Percentiles rank a stretch among this genome's conserved stretches.
Evolutionary conservation across 2,329 filamentous ascomycete species (phyloP).

Genomic region (Leptographium galeiforme): DNA sequence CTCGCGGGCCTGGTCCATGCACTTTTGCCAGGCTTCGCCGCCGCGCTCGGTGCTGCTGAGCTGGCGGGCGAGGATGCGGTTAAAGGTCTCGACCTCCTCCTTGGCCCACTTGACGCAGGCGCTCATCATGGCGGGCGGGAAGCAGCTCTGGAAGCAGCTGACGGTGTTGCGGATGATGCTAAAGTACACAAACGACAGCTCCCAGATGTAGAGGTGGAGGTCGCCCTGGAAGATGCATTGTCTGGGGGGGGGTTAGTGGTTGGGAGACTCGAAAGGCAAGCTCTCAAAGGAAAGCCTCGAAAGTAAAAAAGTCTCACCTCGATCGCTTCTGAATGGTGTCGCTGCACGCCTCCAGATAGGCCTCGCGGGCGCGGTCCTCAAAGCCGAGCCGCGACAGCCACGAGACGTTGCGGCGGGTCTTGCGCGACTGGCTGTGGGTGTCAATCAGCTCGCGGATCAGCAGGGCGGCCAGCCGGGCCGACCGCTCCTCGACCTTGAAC

Average conservation of each 20-base stretch:
- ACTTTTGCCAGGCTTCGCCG: constrained; percentile 67
- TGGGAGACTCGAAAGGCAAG: too few species aligned
- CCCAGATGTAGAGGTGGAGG: constrained; percentile 84
- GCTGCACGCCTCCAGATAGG: constrained; percentile 69
- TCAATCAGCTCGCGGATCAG: constrained; percentile 66
- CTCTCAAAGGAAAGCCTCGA: too few species aligned
- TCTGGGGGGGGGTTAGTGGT: constrained; percentile 37
- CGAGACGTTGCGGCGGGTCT: constrained; percentile 66
- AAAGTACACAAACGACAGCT: constrained; percentile 92
- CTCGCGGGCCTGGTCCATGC: constrained; percentile 66
- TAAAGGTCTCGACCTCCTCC: constrained; percentile 84
- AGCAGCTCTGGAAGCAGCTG: constrained; percentile 74
- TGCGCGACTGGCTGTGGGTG: constrained; percentile 61
- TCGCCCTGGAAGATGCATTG: constrained; percentile 94
- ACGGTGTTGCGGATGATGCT: constrained; percentile 89
- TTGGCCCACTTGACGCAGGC: constrained; percentile 98
- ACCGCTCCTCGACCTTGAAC: constrained; percentile 79
- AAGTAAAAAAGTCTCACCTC: constrained; percentile 42
- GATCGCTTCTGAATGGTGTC: constrained; percentile 69
- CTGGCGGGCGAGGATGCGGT: constrained; percentile 67
- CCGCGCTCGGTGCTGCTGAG: constrained; percentile 71
- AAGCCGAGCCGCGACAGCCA: constrained; percentile 83
- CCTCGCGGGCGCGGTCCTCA: constrained; percentile 77
- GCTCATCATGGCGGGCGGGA: constrained; percentile 76
- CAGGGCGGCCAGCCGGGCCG: constrained; percentile 60